phyloP scores from a whole-genome alignment of 768 basidiomycete species.

The Lactarius pseudohatsudake region DNA sequence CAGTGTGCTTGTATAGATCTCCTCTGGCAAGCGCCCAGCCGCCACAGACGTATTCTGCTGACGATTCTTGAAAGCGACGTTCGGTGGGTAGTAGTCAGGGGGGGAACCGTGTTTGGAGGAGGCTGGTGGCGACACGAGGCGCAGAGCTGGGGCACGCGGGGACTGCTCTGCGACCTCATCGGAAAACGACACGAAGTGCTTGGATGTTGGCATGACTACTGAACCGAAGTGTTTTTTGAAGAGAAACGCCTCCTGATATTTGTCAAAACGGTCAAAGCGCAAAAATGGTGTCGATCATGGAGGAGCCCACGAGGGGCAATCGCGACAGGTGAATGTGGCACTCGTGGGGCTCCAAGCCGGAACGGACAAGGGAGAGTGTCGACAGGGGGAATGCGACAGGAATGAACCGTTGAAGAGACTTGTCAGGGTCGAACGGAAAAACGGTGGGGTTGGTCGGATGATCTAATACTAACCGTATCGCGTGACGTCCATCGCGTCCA shows the following conservation, averaged over 20 bases:
- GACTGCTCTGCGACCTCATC: not conserved
- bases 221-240: not conserved
- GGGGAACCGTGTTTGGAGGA: not conserved
- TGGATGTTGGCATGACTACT: constrained; percentile 5
- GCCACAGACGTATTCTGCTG: constrained; percentile 26
- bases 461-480: not conserved
- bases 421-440: not conserved
- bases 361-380: not conserved
- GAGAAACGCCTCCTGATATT: not conserved
- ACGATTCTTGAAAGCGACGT: not conserved
- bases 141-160: no score
- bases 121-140: not conserved
- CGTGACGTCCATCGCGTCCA: no score
- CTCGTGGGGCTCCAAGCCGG: not conserved
- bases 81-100: not conserved
- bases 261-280: not conserved
- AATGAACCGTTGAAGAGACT: not conserved
- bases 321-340: no score
- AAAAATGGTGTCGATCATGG: not conserved
- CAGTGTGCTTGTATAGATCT: constrained; percentile 65
- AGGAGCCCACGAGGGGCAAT: no score
- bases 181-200: not conserved
- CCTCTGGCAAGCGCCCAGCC: constrained; percentile 38
- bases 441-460: not conserved
- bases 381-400: not conserved